Percentiles rank a stretch among this genome's conserved stretches.
phyloP scores from a whole-genome alignment of 164 flowering plant species.

The Liriodendron chinense region DNA sequence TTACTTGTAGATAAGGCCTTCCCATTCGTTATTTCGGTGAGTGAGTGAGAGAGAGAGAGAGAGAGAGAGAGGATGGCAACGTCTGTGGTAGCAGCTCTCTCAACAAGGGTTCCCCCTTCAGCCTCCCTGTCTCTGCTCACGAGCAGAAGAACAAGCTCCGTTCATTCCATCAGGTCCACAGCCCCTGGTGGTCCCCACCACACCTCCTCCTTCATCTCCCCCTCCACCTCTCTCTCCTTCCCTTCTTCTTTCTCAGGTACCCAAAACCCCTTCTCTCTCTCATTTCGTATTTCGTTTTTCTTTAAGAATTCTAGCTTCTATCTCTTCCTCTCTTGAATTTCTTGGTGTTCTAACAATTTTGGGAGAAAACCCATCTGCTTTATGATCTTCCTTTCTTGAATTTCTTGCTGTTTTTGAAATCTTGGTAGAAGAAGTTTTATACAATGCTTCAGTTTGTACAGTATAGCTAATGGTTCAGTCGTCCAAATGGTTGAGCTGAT shows the following conservation, averaged over 20 bases:
- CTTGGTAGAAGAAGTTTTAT: neutral
- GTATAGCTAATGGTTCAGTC: neutral
- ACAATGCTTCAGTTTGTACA: neutral
- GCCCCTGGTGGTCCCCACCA: no score
- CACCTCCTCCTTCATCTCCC: no score
- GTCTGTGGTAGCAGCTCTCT: no score
- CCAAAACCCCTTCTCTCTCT: neutral
- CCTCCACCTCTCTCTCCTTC: no score
- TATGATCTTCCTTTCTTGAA: neutral
- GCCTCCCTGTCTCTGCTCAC: no score
- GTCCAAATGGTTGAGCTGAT: neutral
- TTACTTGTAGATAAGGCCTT: no score
- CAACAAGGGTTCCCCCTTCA: no score
- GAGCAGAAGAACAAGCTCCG: no score
- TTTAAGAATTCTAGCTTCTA: neutral
- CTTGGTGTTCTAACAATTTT: neutral
- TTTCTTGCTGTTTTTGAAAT: neutral
- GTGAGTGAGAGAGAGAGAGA: no score
- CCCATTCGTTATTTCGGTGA: no score
- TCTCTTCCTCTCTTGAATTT: neutral
- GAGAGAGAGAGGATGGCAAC: no score
- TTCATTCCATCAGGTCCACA: no score
- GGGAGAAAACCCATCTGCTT: neutral
- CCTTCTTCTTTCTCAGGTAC: constrained; percentile 3
- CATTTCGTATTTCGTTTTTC: neutral